Evolutionary conservation across 495 filamentous ascomycete species (phyloP).

Genomic region (Talaromyces stipitatus): DNA sequence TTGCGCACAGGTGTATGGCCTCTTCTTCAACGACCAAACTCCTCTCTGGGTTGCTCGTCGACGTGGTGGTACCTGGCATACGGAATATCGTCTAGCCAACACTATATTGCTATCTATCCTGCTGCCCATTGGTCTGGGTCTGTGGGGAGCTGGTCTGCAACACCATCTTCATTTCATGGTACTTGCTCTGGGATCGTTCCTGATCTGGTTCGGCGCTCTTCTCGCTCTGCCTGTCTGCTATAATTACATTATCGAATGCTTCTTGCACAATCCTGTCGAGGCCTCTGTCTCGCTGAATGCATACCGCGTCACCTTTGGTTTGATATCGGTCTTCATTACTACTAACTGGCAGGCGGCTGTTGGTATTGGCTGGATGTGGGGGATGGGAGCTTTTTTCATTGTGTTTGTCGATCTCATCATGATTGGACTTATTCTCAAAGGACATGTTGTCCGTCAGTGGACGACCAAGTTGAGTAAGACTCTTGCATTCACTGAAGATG

Average conservation of each 20-base stretch:
- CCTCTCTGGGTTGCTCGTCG: constrained; percentile 28
- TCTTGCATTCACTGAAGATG: constrained; percentile 3
- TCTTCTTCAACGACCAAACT: constrained; percentile 30
- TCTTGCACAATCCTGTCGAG: background rate
- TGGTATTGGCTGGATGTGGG: background rate
- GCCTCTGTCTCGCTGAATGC: background rate
- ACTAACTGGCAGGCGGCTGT: background rate
- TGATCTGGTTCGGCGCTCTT: constrained; percentile 7
- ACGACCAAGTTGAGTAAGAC: background rate
- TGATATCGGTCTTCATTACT: background rate
- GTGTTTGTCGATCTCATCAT: background rate
- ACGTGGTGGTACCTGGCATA: constrained; percentile 29
- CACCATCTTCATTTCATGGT: constrained; percentile 41
- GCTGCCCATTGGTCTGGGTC: constrained; percentile 17
- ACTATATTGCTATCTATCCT: constrained; percentile 8
- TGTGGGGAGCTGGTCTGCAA: constrained; percentile 39
- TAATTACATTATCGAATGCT: background rate
- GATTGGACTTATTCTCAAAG: background rate
- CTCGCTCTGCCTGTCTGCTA: background rate
- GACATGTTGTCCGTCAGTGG: background rate
- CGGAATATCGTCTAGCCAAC: constrained; percentile 37
- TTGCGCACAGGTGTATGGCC: constrained; percentile 26
- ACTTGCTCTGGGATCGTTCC: constrained; percentile 33
- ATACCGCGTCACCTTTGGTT: background rate
- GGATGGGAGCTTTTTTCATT: background rate